Percentiles rank a stretch among this genome's conserved stretches.
Conservation (phyloP, 495 filamentous ascomycete species). For the Neurospora tetrasperma region DNA sequence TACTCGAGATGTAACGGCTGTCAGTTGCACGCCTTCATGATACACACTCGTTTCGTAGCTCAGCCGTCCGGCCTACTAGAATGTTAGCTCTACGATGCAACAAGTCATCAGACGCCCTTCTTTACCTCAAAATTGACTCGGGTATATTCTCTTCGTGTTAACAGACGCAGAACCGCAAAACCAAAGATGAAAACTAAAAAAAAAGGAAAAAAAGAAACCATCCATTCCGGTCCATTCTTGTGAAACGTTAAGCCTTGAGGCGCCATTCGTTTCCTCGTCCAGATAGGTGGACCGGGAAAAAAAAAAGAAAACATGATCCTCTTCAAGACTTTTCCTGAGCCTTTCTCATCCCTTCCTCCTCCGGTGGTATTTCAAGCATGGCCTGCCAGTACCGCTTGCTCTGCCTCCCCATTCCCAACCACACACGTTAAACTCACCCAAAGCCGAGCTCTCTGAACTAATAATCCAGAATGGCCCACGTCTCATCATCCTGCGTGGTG, state of each 20-base stretch:
- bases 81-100: background rate
- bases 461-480: constrained; percentile 62
- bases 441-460: constrained; percentile 15
- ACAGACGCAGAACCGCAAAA: background rate
- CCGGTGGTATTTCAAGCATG: background rate
- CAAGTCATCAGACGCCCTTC: background rate
- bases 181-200: background rate
- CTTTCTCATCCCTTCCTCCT: background rate
- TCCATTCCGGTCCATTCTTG: background rate
- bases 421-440: background rate
- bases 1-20: background rate
- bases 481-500: constrained; percentile 83
- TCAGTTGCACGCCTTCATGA: background rate
- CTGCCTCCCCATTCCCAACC: background rate
- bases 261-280: background rate
- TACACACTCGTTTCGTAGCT: background rate
- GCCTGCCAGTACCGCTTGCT: background rate
- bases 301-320: background rate
- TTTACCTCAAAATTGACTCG: background rate
- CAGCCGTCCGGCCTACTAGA: background rate
- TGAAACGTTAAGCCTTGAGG: background rate
- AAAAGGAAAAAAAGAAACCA: background rate
- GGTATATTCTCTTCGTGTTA: background rate
- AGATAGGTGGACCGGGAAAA: background rate
- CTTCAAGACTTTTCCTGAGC: background rate